A percentile compares a stretch with the other conserved stretches of the same genome.
phyloP scores from a whole-genome alignment of 176 grass and related monocot genomes.

The Avena insularis region DNA sequence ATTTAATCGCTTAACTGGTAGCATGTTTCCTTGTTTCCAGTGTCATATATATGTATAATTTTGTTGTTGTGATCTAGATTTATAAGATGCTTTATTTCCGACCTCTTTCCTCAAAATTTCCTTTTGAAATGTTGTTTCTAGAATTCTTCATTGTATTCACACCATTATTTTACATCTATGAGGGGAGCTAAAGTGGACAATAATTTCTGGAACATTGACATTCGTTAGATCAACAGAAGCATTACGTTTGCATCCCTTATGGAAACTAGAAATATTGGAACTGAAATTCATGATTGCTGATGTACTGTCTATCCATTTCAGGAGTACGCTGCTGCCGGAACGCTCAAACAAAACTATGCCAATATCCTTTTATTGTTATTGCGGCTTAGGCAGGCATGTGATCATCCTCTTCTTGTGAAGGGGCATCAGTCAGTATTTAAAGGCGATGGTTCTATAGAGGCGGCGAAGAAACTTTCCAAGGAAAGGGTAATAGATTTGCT shows the following conservation, averaged over 20 bases:
- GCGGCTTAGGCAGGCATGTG: constrained; percentile 94
- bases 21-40: not conserved
- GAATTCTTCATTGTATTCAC: not conserved
- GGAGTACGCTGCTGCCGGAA: constrained; percentile 95
- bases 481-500: constrained; percentile 79
- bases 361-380: constrained; percentile 91
- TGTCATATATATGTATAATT: not conserved
- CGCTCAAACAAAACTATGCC: constrained; percentile 97
- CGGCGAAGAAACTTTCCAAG: constrained; percentile 80
- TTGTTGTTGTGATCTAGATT: not conserved
- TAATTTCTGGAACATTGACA: constrained; percentile 6
- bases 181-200: not conserved
- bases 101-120: not conserved
- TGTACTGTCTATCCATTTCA: constrained; percentile 49
- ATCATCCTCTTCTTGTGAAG: constrained; percentile 94
- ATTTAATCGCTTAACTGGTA: constrained; percentile 1
- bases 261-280: constrained; percentile 28
- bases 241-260: constrained; percentile 8
- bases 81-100: not conserved
- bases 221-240: constrained; percentile 25
- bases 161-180: constrained; percentile 8
- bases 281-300: constrained; percentile 30
- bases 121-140: not conserved
- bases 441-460: constrained; percentile 85
- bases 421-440: constrained; percentile 72